Evolutionary conservation across 768 basidiomycete genomes (phyloP).

Genomic region (Trametes meyenii): DNA sequence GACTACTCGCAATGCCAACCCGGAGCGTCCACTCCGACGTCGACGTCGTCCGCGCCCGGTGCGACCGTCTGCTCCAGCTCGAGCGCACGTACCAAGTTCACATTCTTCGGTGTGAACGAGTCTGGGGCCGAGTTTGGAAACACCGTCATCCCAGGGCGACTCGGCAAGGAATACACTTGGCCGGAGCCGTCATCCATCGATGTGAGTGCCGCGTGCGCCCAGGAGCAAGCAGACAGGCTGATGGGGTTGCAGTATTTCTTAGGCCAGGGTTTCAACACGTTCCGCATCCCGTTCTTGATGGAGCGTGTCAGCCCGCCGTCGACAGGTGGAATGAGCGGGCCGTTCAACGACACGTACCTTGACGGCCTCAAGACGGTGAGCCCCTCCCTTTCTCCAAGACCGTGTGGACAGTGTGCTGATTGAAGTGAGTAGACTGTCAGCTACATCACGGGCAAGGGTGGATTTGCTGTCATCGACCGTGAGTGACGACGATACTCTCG

Average conservation of each 20-base stretch:
- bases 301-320: constrained; percentile 59
- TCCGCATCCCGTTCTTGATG: constrained; percentile 63
- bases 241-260: constrained; percentile 46
- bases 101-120: constrained; percentile 65
- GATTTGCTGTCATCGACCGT: constrained; percentile 60
- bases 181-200: constrained; percentile 46
- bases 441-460: constrained; percentile 65
- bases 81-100: constrained; percentile 51
- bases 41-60: constrained; percentile 34
- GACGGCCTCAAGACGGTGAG: constrained; percentile 49
- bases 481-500: constrained; percentile 18
- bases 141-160: constrained; percentile 48
- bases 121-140: constrained; percentile 65
- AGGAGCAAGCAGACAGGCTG: not conserved
- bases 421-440: constrained; percentile 45
- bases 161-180: constrained; percentile 52
- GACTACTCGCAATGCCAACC: constrained; percentile 55
- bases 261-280: constrained; percentile 58
- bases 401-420: not conserved
- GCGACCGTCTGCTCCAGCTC: constrained; percentile 40
- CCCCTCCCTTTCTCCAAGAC: not conserved
- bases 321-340: constrained; percentile 51
- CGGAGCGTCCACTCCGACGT: constrained; percentile 33
- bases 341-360: constrained; percentile 57
- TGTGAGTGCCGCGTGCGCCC: constrained; percentile 21